Base-by-base conservation (phyloP, 1,284 basidiomycete species). In the Malassezia furfur region DNA sequence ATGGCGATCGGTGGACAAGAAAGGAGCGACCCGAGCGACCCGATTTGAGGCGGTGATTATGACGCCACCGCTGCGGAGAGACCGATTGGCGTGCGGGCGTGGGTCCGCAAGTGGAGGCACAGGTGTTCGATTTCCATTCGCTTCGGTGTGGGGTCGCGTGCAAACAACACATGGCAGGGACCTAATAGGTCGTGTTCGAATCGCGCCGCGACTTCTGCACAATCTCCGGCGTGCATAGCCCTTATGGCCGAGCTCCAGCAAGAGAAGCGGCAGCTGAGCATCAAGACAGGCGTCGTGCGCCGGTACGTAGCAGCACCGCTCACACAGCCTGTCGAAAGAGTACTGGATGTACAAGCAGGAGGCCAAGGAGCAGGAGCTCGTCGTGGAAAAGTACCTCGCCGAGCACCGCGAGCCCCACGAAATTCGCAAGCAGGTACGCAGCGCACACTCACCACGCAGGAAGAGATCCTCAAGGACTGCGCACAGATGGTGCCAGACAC, bases 201-300 rank as follows among this genome's bases (percentile, higher is more conserved):
- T 28, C 25, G 25, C 25, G 25, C 7, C 25, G 25, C 25, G 25
- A 28, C 25, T 28, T 28, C 25, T 7, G 7, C 25, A 3, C 25
- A 28, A 28, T 28, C 25, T 28, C 25, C 25, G 25, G 25, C 25
- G 25, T 28, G 25, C 25, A 28, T 28, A 28, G 25, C 25, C 25
- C 25, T 7, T 7, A 62, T 62, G 60, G 57, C 54, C 36, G 59
- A 62, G 25, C 31, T 25, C 25, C 36, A 47, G 25, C 38, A 45
- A 22, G 51, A 48, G 41, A 62, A 63, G 40, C 57, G 61, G 12
- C 62, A 64, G 48, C 54, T 64, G 15, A 57, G 32, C 31, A 64
- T 64, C 45, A 64, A 64, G 53, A 60, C 58, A 19, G 60, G 60
- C 38, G 61, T 63, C 9, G 50, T 64, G 5, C 50, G 48, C 22